Evolutionary conservation across 2,329 filamentous ascomycete species (phyloP).

Genomic region (Verticillium dahliae): DNA sequence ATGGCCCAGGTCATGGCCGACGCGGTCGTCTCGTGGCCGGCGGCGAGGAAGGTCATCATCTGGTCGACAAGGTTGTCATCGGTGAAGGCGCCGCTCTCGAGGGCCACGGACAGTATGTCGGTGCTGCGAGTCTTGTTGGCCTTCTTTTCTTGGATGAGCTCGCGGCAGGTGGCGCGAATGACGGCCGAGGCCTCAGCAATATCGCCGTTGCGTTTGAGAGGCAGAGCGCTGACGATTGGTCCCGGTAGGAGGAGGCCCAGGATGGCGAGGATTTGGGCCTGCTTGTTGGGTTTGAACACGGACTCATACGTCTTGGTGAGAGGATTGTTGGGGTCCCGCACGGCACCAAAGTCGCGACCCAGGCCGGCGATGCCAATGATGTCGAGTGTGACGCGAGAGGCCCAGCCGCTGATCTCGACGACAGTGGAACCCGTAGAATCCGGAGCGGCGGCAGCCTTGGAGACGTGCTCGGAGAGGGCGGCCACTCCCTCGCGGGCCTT

Average conservation of each 20-base stretch:
- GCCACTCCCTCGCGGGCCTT: slow-evolving; percentile 65
- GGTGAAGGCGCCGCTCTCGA: slow-evolving; percentile 67
- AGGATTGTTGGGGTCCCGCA: slow-evolving; percentile 51
- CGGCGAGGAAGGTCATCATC: slow-evolving; percentile 83
- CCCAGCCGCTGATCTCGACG: slow-evolving; percentile 56
- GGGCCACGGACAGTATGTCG: slow-evolving; percentile 76
- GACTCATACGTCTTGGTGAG: slow-evolving; percentile 51
- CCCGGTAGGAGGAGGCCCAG: slow-evolving; percentile 56
- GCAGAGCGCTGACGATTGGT: slow-evolving; percentile 56
- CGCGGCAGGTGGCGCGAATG: slow-evolving; percentile 60
- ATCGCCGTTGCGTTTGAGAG: slow-evolving; percentile 64
- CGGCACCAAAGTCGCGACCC: slow-evolving; percentile 63
- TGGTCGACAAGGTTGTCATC: slow-evolving; percentile 82
- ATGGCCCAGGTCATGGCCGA: slow-evolving; percentile 69
- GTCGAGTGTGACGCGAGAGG: slow-evolving; percentile 63
- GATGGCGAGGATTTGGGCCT: slow-evolving; percentile 50
- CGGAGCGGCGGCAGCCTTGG: slow-evolving; percentile 23
- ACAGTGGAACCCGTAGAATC: slow-evolving; percentile 26
- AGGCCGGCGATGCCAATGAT: slow-evolving; percentile 70
- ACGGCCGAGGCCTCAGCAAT: slow-evolving; percentile 47
- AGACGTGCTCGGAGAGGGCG: slow-evolving; percentile 45
- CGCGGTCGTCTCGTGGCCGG: slow-evolving; percentile 75
- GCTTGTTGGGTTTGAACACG: slow-evolving; percentile 46
- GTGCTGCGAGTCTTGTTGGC: slow-evolving; percentile 42
- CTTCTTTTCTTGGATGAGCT: slow-evolving; percentile 68